Base-by-base conservation (phyloP, 2,329 filamentous ascomycete species). In the Microdochium trichocladiopsis region DNA sequence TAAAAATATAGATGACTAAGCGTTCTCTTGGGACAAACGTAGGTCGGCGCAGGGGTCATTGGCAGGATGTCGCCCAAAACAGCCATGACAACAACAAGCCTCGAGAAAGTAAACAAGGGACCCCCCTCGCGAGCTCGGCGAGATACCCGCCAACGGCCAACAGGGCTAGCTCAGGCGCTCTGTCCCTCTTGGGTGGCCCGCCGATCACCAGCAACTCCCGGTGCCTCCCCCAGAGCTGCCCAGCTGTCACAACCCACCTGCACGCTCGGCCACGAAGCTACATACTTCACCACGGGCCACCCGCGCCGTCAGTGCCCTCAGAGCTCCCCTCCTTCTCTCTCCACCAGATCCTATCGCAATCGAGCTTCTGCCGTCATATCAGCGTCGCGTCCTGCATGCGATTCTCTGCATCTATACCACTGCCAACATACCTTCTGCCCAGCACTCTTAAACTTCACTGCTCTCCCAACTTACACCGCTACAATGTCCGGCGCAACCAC, bases 401-500 rank as follows among this genome's bases (percentile, higher is more conserved):
- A 45, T 23, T 22, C 10, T 45, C 21, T 18, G n/a, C 6, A 45
- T 22, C 41, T 11, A 8, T 18, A 18, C 41, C 41, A 23, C 41
- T 4, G 18, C 6, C n/a, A 22, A 18, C 41, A 22, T 18, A 41
- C 8, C 18, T 8, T 8, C 10, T 18, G 18, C 41, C 5, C 22
- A 6, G 9, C 6, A 21, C 36, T 6, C 10, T 12, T 8, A 45
- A 4, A 45, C 6, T 12, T 21, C 41, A 23, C 21, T 31, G 14
- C 28, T 31, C 28, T 8, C 14, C 28, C 28, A 31, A 8, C 28
- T 14, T 14, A 14, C 21, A 45, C 41, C 41, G 41, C 57, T 57
- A 79, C 66, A 61, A 88, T 88, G 84, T 83, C 83, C 56, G 72
- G 72, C 61, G 73, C 72, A 60, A 83, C 86, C 65, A 83, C 86